Evolutionary conservation across 768 basidiomycete genomes (phyloP).

Genomic region (Hypsizygus marmoreus): DNA sequence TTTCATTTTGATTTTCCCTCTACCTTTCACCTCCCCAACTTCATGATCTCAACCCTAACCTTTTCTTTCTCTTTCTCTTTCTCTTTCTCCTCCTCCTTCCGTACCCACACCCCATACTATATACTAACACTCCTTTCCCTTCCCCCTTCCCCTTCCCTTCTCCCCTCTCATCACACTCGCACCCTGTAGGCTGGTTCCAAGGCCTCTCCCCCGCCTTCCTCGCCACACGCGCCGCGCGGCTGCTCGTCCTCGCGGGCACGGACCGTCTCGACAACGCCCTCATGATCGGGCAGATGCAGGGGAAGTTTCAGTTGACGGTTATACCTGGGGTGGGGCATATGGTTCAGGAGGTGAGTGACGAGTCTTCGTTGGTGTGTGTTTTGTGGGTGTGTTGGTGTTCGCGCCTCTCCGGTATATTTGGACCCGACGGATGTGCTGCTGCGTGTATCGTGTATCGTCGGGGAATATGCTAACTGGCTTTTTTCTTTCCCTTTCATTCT

Average conservation of each 20-base stretch:
- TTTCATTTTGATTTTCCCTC: too few species aligned
- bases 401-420: too few species aligned
- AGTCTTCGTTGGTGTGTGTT: constrained; percentile 3
- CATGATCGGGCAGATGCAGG: constrained; percentile 97
- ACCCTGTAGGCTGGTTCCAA: constrained; percentile 80
- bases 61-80: too few species aligned
- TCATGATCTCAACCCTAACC: too few species aligned
- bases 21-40: neutral
- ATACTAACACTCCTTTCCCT: too few species aligned
- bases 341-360: constrained; percentile 79
- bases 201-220: constrained; percentile 83
- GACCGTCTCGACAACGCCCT: constrained; percentile 91
- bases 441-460: too few species aligned
- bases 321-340: constrained; percentile 89
- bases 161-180: neutral
- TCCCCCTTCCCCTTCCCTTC: too few species aligned
- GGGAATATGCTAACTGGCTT: constrained; percentile 1
- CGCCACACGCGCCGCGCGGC: constrained; percentile 71
- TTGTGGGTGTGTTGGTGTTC: neutral
- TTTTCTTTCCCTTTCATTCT: constrained; percentile 11
- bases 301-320: constrained; percentile 93
- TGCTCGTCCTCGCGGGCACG: constrained; percentile 90
- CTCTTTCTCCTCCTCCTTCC: too few species aligned
- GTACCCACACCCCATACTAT: too few species aligned
- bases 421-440: too few species aligned